Evolutionary conservation across 495 filamentous ascomycete species (phyloP), one percentile per base, ranked within the genome.

Genomic region (Stereocaulon alpinum): DNA sequence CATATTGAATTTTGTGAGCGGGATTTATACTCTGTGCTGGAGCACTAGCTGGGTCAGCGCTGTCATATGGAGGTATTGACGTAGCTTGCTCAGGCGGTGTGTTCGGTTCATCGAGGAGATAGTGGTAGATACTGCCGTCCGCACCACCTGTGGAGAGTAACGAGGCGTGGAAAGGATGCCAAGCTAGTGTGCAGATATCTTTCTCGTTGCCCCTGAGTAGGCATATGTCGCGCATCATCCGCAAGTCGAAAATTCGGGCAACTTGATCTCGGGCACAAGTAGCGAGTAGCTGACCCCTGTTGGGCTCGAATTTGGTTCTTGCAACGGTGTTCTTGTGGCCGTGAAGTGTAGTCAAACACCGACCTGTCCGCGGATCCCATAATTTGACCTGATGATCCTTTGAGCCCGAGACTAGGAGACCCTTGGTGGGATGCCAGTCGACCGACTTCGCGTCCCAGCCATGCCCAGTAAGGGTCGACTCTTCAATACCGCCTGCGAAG

Each of bases 251-350:
- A 11, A 98, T 81, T 47, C 93, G 82, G 37, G 90, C 90, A 4
- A 87, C 93, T 67, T 92, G 87, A 66, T 98, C 93, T 62, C 93
- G 82, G 18, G 90, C 94, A 30, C 89, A 92, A 0, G 93, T 94
- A 40, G 93, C 93, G 32, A 98, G 78, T 30, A 95, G 82, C 55
- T 88, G 82, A 11, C 86, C 89, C 64, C 86, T 88, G 3, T 82
- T 84, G 20, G 82, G 85, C 62, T 95, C 91, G 66, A 98, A 98
- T 27, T 84, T 70, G 1, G 89, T 91, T 67, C 89, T 89, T 2
- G 89, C 89, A 51, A 98, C 89, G 15, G 88, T 92, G 65, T 95
- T 96, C 67, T 98, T 97, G 72, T 97, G 93, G n/a, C 88, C 91
- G 70, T 95, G 91, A 12, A 98, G 81, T 0, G 92, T 97, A 2